phyloP scores from a whole-genome alignment of 2,329 filamentous ascomycete species.

The Harringtonia lauricola region DNA sequence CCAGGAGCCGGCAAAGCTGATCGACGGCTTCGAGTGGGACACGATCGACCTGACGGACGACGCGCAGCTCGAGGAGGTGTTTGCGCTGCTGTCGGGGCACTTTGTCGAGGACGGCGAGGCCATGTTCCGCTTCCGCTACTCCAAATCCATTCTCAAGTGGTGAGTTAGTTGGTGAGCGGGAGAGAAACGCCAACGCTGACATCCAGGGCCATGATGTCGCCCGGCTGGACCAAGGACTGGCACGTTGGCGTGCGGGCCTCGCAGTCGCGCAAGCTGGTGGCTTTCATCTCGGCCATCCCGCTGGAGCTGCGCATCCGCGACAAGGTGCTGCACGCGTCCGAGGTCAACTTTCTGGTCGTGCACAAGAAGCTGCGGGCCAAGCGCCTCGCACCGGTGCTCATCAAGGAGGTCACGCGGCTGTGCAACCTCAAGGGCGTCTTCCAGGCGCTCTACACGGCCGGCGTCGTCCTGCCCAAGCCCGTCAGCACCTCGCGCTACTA shows the following conservation, averaged over 20 bases:
- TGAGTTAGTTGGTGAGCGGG: too few species aligned
- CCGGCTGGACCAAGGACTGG: conserved; percentile 90
- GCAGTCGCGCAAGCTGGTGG: conserved; percentile 77
- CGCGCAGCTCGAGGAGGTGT: conserved; percentile 76
- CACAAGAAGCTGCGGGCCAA: conserved; percentile 97
- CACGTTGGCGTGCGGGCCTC: conserved; percentile 85
- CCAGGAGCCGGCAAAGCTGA: conserved; percentile 62
- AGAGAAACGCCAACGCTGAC: too few species aligned
- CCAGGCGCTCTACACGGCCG: conserved; percentile 94
- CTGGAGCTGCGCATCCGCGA: conserved; percentile 71
- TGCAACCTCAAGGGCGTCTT: conserved; percentile 81
- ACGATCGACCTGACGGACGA: conserved; percentile 76
- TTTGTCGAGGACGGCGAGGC: conserved; percentile 97
- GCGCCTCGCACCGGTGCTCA: conserved; percentile 83
- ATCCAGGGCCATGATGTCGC: conserved; percentile 78
- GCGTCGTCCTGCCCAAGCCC: conserved; percentile 81
- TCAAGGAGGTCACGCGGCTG: conserved; percentile 92
- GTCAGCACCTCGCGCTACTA: conserved; percentile 92
- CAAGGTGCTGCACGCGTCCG: conserved; percentile 64
- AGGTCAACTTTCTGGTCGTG: conserved; percentile 97
- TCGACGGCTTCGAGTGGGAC: conserved; percentile 88
- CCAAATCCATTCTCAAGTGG: conserved; percentile 80
- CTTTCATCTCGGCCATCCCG: conserved; percentile 91
- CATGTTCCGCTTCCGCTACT: conserved; percentile 97
- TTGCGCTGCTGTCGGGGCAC: conserved; percentile 81